A percentile compares a stretch with the other conserved stretches of the same genome.
Evolutionary conservation across 257 asterid species (phyloP).

Genomic region (Buddleja alternifolia): DNA sequence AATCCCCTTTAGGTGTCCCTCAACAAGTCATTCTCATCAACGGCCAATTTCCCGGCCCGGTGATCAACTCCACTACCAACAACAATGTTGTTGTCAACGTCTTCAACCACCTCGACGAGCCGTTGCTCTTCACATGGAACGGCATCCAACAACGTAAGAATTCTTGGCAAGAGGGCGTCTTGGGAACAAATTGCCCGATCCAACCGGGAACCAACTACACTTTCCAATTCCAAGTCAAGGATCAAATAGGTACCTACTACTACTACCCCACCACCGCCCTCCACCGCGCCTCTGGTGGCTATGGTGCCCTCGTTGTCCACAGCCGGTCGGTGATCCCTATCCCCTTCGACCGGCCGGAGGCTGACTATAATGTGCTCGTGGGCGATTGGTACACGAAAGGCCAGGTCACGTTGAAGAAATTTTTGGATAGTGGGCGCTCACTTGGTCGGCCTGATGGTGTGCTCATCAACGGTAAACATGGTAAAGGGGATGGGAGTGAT

Average conservation of each 20-base stretch:
- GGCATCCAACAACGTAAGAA: constrained; percentile 68
- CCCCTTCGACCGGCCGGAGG: constrained; percentile 56
- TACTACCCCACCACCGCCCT: constrained; percentile 61
- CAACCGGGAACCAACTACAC: constrained; percentile 53
- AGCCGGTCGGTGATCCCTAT: constrained; percentile 62
- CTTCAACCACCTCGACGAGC: constrained; percentile 63
- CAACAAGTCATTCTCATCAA: constrained; percentile 54
- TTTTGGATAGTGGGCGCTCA: constrained; percentile 43
- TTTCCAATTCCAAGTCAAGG: constrained; percentile 55
- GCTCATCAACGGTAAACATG: constrained; percentile 53
- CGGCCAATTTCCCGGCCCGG: constrained; percentile 61
- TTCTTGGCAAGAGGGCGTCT: constrained; percentile 59
- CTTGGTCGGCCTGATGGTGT: constrained; percentile 50
- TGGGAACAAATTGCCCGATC: constrained; percentile 61
- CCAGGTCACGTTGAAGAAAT: constrained; percentile 31
- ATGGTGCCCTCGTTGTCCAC: constrained; percentile 48
- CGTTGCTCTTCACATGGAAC: constrained; percentile 58
- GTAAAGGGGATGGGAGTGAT: constrained; percentile 33
- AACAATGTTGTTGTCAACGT: constrained; percentile 56
- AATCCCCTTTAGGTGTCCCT: constrained; percentile 51
- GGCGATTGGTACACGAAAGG: constrained; percentile 66
- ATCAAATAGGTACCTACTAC: constrained; percentile 58
- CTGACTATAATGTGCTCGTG: constrained; percentile 41
- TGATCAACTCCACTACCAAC: constrained; percentile 60
- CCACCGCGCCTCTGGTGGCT: constrained; percentile 66